A percentile compares a stretch with the other conserved stretches of the same genome.
Evolutionary conservation across 2,329 filamentous ascomycete genomes (phyloP).

Genomic region (Canariomyces notabilis): DNA sequence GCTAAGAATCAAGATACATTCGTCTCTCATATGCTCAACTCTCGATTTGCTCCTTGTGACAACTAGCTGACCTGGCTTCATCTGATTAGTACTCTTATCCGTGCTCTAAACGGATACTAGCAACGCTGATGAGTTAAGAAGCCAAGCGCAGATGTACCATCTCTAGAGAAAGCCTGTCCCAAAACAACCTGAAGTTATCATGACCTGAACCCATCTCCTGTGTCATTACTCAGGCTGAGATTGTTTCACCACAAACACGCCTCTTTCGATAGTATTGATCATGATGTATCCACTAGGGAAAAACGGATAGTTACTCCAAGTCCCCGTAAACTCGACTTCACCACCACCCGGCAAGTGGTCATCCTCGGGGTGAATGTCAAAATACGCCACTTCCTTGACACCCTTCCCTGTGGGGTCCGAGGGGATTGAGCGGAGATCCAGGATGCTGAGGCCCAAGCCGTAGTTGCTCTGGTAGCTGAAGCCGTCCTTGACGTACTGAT

Average conservation of each 20-base stretch:
- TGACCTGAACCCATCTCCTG: too few species aligned
- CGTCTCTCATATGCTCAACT: too few species aligned
- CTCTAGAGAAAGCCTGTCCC: too few species aligned
- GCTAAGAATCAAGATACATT: too few species aligned
- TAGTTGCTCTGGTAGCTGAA: slow-evolving; percentile 44
- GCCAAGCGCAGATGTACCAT: too few species aligned
- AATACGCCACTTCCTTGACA: slow-evolving; percentile 41
- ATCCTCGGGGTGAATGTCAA: slow-evolving; percentile 46
- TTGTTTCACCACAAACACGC: slow-evolving; percentile 34
- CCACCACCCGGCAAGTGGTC: slow-evolving; percentile 35
- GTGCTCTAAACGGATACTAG: too few species aligned
- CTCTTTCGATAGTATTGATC: slow-evolving; percentile 46
- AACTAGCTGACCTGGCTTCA: too few species aligned
- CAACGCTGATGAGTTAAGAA: too few species aligned
- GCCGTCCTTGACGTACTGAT: slow-evolving; percentile 40
- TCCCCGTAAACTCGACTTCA: slow-evolving; percentile 35
- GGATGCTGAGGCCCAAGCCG: slow-evolving; percentile 37
- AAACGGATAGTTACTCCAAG: slow-evolving; percentile 42
- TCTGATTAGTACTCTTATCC: too few species aligned
- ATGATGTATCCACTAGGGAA: slow-evolving; percentile 36
- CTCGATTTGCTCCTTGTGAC: too few species aligned
- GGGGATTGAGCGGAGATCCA: slow-evolving; percentile 31
- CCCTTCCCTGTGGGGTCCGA: slow-evolving; percentile 34
- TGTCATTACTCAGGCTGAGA: neutral
- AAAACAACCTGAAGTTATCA: too few species aligned